A percentile compares a stretch with the other conserved stretches of the same genome.
phyloP scores from a whole-genome alignment of 1,284 basidiomycete species.

The Leucoagaricus sp. region DNA sequence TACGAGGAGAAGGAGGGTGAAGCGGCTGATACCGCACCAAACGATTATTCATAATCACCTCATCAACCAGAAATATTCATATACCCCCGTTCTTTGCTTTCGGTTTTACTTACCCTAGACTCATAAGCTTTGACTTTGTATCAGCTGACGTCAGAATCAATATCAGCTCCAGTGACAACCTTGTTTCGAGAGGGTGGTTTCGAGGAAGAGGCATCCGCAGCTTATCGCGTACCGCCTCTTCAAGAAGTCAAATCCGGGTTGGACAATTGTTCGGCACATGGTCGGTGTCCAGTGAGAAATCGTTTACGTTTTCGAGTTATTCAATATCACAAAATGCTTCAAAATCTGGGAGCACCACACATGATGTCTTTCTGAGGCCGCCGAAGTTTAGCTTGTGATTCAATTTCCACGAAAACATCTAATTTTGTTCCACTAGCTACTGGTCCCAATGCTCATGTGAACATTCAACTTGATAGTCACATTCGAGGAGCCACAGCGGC shows the following conservation, averaged over 20 bases:
- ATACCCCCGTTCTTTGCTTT: background rate
- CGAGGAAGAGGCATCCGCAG: background rate
- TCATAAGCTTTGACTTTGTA: too few species aligned
- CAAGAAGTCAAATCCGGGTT: background rate
- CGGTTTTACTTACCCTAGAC: background rate
- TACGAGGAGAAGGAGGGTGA: slow-evolving; percentile 19
- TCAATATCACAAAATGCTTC: background rate
- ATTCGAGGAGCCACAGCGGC: background rate
- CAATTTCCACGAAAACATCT: background rate
- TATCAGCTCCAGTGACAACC: background rate
- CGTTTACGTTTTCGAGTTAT: background rate
- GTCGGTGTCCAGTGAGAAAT: background rate
- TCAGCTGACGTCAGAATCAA: too few species aligned
- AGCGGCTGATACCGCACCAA: slow-evolving; percentile 1
- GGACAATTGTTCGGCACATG: background rate
- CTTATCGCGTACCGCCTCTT: background rate
- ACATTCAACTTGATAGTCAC: background rate
- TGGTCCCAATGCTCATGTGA: background rate
- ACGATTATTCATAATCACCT: background rate
- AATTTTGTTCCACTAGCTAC: background rate
- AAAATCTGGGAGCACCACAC: background rate
- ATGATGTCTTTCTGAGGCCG: too few species aligned
- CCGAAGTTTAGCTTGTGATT: background rate
- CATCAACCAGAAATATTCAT: background rate
- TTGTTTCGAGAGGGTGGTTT: background rate